Conservation (phyloP, 345 rosid species). For the Hibiscus tridactylites region DNA sequence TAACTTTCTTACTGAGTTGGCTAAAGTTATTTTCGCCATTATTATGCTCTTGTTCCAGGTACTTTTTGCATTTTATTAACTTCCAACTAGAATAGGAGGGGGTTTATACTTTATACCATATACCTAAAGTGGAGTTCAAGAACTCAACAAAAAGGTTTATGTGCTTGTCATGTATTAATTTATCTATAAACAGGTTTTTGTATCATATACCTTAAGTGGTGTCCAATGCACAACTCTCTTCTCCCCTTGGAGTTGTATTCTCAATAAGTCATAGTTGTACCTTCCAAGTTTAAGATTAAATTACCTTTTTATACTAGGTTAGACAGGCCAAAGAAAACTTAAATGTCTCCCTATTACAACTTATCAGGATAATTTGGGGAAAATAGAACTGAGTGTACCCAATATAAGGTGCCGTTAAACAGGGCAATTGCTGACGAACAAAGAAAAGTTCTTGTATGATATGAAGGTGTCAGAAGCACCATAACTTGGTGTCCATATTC, state of each 20-base stretch:
- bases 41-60: conserved; percentile 87
- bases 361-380: not conserved
- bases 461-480: not conserved
- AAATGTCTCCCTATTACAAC: too few species aligned
- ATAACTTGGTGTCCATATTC: not conserved
- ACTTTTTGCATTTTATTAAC: not conserved
- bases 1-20: conserved; percentile 78
- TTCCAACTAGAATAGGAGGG: not conserved
- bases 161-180: not conserved
- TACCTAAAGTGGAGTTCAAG: not conserved
- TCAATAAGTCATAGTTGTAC: not conserved
- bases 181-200: not conserved
- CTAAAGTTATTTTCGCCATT: conserved; percentile 73
- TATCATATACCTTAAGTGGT: not conserved
- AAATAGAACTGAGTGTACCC: too few species aligned
- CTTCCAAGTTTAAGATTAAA: not conserved
- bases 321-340: not conserved
- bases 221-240: not conserved
- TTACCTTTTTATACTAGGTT: not conserved
- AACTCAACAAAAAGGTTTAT: not conserved
- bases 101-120: not conserved
- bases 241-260: not conserved
- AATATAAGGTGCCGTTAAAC: too few species aligned
- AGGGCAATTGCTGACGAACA: too few species aligned
- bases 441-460: too few species aligned